Percentiles rank a stretch among this genome's conserved stretches.
Conservation (phyloP, 2,329 filamentous ascomycete species). For the Blastomyces parvus region DNA sequence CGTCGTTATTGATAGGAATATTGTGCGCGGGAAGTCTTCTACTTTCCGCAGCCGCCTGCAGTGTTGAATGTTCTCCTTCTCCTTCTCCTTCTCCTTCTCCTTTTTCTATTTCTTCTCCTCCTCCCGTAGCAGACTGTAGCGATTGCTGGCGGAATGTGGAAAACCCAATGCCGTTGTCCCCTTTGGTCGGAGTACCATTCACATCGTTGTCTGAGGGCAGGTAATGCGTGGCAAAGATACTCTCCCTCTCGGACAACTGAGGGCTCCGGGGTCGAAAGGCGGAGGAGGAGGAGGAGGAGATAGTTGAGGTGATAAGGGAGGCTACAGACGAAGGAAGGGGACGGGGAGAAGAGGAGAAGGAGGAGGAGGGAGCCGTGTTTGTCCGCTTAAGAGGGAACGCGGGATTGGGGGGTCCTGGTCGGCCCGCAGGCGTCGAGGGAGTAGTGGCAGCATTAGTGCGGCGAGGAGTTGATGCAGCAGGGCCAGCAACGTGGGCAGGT, state of each 20-base stretch:
- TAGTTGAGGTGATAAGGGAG: slow-evolving; percentile 12
- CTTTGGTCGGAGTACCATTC: slow-evolving; percentile 22
- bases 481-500: slow-evolving; percentile 2
- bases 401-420: slow-evolving; percentile 23
- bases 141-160: neutral
- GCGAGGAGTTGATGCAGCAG: slow-evolving; percentile 1
- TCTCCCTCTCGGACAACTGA: slow-evolving; percentile 53
- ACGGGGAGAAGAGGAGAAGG: slow-evolving; percentile 4
- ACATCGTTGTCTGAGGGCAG: slow-evolving; percentile 36
- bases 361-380: slow-evolving; percentile 21
- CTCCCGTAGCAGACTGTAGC: neutral
- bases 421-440: slow-evolving; percentile 20
- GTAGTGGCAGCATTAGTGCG: slow-evolving; percentile 22
- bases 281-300: slow-evolving; percentile 13
- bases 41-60: neutral
- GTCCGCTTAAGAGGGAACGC: slow-evolving; percentile 31
- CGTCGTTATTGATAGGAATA: neutral
- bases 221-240: slow-evolving; percentile 56
- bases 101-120: neutral
- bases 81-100: neutral
- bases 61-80: too few relatives aligned
- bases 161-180: slow-evolving; percentile 19
- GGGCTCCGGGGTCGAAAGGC: slow-evolving; percentile 29
- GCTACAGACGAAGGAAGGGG: slow-evolving; percentile 22
- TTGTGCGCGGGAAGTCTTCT: neutral